Percentiles rank a stretch among this genome's conserved stretches.
These are phyloP conservation scores for Solanum tacnaense DNA, from an alignment of 257 asterid genomes.

Conservation along the genomic window DNA sequence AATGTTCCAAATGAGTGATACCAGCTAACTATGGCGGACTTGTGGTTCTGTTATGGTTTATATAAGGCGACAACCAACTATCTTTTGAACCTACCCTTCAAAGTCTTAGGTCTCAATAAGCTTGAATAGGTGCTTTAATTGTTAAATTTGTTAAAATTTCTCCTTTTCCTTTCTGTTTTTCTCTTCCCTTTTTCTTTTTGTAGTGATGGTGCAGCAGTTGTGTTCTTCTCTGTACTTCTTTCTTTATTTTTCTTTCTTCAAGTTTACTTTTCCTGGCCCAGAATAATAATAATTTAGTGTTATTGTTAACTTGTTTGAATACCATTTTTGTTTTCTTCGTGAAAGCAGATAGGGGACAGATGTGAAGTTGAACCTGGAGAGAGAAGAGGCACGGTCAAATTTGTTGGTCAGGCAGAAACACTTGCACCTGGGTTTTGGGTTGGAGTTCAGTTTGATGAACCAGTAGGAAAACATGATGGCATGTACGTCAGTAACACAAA, in stretches of 20 bases:
- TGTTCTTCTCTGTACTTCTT: not conserved
- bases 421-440: constrained; percentile 92
- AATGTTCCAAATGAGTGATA: not conserved
- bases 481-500: constrained; percentile 34
- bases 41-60: not conserved
- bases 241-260: not conserved
- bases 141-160: not conserved
- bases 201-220: not conserved
- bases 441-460: constrained; percentile 90
- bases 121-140: not conserved
- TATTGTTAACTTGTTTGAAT: not conserved
- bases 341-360: constrained; percentile 72
- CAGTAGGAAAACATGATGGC: constrained; percentile 93
- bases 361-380: constrained; percentile 91
- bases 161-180: not conserved
- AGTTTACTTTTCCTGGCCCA: not conserved
- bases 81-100: not conserved
- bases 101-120: not conserved
- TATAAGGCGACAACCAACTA: not conserved
- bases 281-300: not conserved
- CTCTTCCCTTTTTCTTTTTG: not conserved
- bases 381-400: constrained; percentile 75
- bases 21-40: not conserved
- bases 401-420: constrained; percentile 76
- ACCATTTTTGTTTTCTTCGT: not conserved